A percentile compares a stretch with the other conserved stretches of the same genome.
These are phyloP conservation scores for Ophiocordyceps camponoti-rufipedis DNA, from an alignment of 2,329 filamentous ascomycete genomes.

Conservation along the genomic window DNA sequence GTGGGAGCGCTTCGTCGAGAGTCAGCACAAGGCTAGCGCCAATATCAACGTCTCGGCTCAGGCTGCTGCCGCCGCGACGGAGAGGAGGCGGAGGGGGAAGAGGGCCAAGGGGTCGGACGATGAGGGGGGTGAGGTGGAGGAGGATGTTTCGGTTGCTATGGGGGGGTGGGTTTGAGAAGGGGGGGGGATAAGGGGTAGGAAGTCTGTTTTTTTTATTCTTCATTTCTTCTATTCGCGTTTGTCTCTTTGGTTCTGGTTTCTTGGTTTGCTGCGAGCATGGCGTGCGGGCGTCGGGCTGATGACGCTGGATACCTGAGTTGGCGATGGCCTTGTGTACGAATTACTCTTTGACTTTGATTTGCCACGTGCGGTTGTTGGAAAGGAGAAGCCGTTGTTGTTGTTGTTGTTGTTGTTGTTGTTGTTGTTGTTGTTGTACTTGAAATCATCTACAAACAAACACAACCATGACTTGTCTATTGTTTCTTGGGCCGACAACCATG, in stretches of 20 bases:
- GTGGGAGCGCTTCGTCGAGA: constrained; percentile 44
- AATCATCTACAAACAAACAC: too few relatives aligned
- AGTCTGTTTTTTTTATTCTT: too few relatives aligned
- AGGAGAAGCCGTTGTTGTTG: too few relatives aligned
- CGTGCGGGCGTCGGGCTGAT: neutral
- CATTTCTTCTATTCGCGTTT: too few relatives aligned
- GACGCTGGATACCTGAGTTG: neutral
- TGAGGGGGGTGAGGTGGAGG: neutral
- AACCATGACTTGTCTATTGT: too few relatives aligned
- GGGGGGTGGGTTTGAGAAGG: neutral
- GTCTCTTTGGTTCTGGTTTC: neutral
- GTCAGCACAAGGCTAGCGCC: constrained; percentile 38
- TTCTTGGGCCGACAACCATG: too few relatives aligned
- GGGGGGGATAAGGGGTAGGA: too few relatives aligned
- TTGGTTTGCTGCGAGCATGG: neutral
- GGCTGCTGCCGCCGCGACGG: neutral
- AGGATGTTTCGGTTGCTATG: neutral
- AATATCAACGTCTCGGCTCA: constrained; percentile 21
- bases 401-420: too few relatives aligned
- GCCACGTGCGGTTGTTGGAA: too few relatives aligned
- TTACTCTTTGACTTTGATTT: too few relatives aligned
- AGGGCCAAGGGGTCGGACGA: neutral
- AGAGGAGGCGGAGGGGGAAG: neutral
- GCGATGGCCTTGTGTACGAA: neutral
- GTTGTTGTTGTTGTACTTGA: too few relatives aligned